Evolutionary conservation across 257 asterid genomes (phyloP), one percentile per base, ranked within the genome.

Genomic region (Lycium ferocissimum): DNA sequence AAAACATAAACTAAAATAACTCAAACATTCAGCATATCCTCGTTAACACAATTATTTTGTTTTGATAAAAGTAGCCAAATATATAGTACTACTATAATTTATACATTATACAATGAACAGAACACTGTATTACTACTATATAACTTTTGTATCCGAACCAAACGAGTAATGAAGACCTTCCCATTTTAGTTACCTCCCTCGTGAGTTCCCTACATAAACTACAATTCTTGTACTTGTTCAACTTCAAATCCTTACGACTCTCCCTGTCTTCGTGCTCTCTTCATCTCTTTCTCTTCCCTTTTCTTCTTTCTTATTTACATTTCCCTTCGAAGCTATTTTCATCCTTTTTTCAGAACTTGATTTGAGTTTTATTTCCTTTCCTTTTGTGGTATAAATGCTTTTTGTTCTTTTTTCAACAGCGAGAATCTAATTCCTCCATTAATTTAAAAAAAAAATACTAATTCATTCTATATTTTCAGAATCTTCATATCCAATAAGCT

Each of bases 171-270:
- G 5, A 54, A 51, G 45, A 49, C 49, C 26, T 49, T 35, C 33
- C 72, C 84, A 79, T 35, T 63, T 84, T 5, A 6, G 13, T 84
- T 49, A 66, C 33, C 13, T 7, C 84, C 51, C 22, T 40, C 15
- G 54, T 63, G 33, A n/a, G 57, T 80, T 47, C 45, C 54, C 26
- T 26, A 49, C 57, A 37, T 11, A 9, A 7, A 0, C 47, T 3
- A 40, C 62, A 33, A 15, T 14, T 33, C 2, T 12, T 47, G 56
- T 47, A 45, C 40, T 58, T 18, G 80, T 57, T 76, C 8, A 2
- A 26, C 56, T 33, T 20, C 38, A 7, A 8, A 58, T 75, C 20
- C 61, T 58, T 38, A 45, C 63, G 3, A 43, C 83, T 45, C 62
- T 3, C 35, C 45, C 58, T 9, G 45, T 9, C n/a, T 72, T 73